These are phyloP conservation scores for Colletotrichum godetiae DNA, from an alignment of 2,329 filamentous ascomycete genomes.

Conservation along the genomic window DNA sequence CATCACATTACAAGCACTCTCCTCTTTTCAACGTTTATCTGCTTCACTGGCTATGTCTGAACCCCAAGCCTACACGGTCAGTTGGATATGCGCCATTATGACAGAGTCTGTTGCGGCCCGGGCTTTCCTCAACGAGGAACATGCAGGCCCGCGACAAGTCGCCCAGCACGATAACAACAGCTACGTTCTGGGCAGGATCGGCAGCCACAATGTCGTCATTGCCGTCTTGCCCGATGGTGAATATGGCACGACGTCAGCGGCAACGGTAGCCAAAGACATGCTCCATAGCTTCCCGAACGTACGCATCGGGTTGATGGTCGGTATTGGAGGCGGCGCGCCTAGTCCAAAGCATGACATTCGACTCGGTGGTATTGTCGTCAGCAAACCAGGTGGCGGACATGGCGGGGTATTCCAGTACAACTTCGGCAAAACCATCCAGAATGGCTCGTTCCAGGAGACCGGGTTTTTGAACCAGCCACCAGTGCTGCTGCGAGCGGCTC, in stretches of 20 bases:
- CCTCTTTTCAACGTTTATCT: not conserved
- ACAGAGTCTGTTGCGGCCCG: conserved; percentile 1
- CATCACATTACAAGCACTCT: not conserved
- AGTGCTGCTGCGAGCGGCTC: too few species aligned
- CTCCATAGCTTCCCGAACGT: conserved; percentile 24
- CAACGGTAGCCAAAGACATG: conserved; percentile 19
- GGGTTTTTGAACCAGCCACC: conserved; percentile 25
- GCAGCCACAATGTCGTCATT: conserved; percentile 50
- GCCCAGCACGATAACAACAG: conserved; percentile 39
- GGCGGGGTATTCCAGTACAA: conserved; percentile 34
- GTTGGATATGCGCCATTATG: conserved; percentile 13
- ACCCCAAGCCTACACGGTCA: conserved; percentile 1
- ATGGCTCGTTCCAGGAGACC: conserved; percentile 3
- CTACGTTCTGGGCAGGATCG: conserved; percentile 47
- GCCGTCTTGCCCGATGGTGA: conserved; percentile 40
- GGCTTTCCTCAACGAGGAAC: conserved; percentile 1
- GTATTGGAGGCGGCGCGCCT: conserved; percentile 13
- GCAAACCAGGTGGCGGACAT: not conserved
- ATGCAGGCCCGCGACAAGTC: conserved; percentile 1
- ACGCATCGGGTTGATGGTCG: conserved; percentile 21
- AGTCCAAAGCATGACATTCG: conserved; percentile 14
- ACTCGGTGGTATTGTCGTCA: conserved; percentile 33
- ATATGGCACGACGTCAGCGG: conserved; percentile 43
- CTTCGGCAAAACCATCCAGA: conserved; percentile 32
- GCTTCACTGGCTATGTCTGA: not conserved